Conservation (phyloP, 371 early-diverging fungal species). For the Coemansia sp. region DNA sequence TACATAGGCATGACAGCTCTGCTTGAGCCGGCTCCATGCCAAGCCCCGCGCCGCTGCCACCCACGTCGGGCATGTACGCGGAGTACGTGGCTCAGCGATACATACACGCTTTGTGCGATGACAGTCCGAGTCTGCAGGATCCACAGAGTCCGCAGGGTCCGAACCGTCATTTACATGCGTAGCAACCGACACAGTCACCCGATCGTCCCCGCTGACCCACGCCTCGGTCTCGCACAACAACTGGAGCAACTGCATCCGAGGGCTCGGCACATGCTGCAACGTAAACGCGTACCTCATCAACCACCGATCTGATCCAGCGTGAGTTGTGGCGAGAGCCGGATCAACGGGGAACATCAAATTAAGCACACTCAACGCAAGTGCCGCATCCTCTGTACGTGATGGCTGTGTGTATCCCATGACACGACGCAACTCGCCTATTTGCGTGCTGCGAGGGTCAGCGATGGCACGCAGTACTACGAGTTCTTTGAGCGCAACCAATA, state of each 20-base stretch:
- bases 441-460: not conserved
- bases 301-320: conserved; percentile 3
- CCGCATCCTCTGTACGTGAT: conserved; percentile 7
- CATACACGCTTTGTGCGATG: not conserved
- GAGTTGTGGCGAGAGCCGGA: not conserved
- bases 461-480: conserved; percentile 36
- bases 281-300: conserved; percentile 32
- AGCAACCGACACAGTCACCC: conserved; percentile 2
- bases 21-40: conserved; percentile 42
- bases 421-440: conserved; percentile 19
- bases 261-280: conserved; percentile 36
- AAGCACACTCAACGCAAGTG: conserved; percentile 30
- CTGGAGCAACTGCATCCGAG: conserved; percentile 40
- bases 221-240: conserved; percentile 43
- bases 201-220: conserved; percentile 35
- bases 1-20: conserved; percentile 36
- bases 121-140: not conserved
- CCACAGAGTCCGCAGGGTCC: not conserved
- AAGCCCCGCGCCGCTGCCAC: conserved; percentile 29
- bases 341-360: conserved; percentile 47
- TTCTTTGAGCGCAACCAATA: conserved; percentile 45
- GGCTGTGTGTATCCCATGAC: conserved; percentile 1
- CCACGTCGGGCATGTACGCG: conserved; percentile 34
- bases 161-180: not conserved
- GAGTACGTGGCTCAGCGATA: not conserved